These are phyloP conservation scores for Clonostachys chloroleuca DNA, from an alignment of 2,329 filamentous ascomycete genomes.

Conservation along the genomic window DNA sequence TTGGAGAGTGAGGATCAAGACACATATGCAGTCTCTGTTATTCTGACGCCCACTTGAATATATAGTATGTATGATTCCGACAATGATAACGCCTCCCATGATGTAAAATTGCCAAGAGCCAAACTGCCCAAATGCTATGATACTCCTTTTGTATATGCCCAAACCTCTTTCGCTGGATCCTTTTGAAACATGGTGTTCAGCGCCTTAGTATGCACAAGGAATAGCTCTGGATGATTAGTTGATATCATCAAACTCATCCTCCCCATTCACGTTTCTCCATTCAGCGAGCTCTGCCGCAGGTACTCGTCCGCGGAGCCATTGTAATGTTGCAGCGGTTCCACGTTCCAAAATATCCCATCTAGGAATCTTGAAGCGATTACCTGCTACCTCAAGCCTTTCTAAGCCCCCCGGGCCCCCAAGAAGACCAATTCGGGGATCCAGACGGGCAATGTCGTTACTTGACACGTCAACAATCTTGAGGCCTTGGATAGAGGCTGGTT, in stretches of 20 bases:
- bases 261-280: constrained; percentile 45
- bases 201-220: not conserved
- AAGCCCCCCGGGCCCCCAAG: constrained; percentile 58
- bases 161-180: not conserved
- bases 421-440: constrained; percentile 78
- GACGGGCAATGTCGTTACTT: constrained; percentile 78
- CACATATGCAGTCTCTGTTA: too few relatives aligned
- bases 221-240: not conserved
- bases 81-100: too few relatives aligned
- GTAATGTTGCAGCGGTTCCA: constrained; percentile 79
- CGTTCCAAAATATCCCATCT: constrained; percentile 79
- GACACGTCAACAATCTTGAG: constrained; percentile 71
- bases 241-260: constrained; percentile 6
- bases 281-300: constrained; percentile 54
- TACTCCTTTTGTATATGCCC: too few relatives aligned
- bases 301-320: constrained; percentile 76
- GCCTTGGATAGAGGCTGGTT: constrained; percentile 69
- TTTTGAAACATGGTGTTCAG: not conserved
- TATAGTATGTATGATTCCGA: too few relatives aligned
- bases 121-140: too few relatives aligned
- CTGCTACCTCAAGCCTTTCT: constrained; percentile 70
- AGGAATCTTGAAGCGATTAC: constrained; percentile 85
- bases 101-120: not conserved
- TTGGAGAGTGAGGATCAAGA: too few relatives aligned
- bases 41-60: too few relatives aligned